Evolutionary conservation across 352 stramenopile species (phyloP).

Genomic region (Phytopythium montanum): DNA sequence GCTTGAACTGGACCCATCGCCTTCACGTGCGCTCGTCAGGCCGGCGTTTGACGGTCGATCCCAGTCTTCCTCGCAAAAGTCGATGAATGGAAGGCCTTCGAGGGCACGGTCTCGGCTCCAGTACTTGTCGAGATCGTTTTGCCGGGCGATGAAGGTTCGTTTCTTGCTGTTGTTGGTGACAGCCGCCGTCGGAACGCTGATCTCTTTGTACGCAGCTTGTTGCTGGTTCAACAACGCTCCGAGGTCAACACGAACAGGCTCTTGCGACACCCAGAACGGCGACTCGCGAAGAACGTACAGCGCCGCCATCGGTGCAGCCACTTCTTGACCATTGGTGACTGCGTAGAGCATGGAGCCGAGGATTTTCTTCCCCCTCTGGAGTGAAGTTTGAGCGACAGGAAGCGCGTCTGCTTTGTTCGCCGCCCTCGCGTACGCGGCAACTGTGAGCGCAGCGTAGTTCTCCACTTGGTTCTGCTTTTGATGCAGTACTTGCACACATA

Average conservation of each 20-base stretch:
- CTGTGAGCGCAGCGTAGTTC: slow-evolving; percentile 11
- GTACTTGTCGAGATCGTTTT: slow-evolving; percentile 14
- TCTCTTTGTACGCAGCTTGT: neutral
- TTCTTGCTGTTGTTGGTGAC: too few species aligned
- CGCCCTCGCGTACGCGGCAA: slow-evolving; percentile 15
- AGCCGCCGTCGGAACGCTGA: neutral
- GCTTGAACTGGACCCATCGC: too few species aligned
- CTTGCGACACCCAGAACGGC: slow-evolving; percentile 17
- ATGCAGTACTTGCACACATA: slow-evolving; percentile 30
- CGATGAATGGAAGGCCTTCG: slow-evolving; percentile 7
- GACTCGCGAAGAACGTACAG: slow-evolving; percentile 6
- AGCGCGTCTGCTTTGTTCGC: slow-evolving; percentile 2
- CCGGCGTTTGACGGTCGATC: neutral
- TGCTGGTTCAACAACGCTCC: neutral
- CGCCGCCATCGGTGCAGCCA: slow-evolving; percentile 11
- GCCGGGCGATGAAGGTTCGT: too few species aligned
- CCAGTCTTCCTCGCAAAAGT: slow-evolving; percentile 12
- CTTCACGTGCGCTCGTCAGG: too few species aligned
- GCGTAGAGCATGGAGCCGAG: slow-evolving; percentile 12
- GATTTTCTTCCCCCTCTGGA: slow-evolving; percentile 12
- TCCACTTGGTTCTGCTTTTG: slow-evolving; percentile 21
- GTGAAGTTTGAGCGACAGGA: neutral
- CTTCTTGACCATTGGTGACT: slow-evolving; percentile 11
- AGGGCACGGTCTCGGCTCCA: slow-evolving; percentile 1
- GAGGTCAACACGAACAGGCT: slow-evolving; percentile 5